These are phyloP conservation scores for Leptographium procerum DNA, from an alignment of 2,329 filamentous ascomycete species.

Conservation along the genomic window DNA sequence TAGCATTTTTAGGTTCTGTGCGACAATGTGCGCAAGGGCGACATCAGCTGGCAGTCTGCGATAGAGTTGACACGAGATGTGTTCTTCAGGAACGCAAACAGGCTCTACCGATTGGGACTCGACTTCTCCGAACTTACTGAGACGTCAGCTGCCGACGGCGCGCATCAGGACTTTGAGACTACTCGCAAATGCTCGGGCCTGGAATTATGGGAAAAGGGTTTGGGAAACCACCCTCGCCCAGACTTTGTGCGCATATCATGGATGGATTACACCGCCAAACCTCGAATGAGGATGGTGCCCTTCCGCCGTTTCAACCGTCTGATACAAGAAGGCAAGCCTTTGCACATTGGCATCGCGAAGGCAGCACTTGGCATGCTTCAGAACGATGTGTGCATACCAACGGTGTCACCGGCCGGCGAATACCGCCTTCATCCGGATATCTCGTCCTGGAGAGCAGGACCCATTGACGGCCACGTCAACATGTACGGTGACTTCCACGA, in stretches of 20 bases:
- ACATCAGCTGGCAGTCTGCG: conserved; percentile 51
- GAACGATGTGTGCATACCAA: conserved; percentile 46
- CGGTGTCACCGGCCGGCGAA: conserved; percentile 48
- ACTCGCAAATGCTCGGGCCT: conserved; percentile 3
- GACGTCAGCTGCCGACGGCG: background rate
- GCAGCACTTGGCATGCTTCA: conserved; percentile 57
- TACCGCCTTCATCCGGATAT: conserved; percentile 58
- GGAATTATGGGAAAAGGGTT: conserved; percentile 27
- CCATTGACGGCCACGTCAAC: conserved; percentile 48
- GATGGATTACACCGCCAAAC: conserved; percentile 64
- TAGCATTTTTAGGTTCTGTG: conserved; percentile 43
- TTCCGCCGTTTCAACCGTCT: conserved; percentile 41
- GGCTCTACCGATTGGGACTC: conserved; percentile 55
- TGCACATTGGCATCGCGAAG: conserved; percentile 48
- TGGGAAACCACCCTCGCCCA: conserved; percentile 35
- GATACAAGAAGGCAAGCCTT: conserved; percentile 31
- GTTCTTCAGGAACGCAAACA: conserved; percentile 66
- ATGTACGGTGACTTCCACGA: conserved; percentile 57
- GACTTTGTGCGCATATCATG: conserved; percentile 66
- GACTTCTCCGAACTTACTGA: conserved; percentile 19
- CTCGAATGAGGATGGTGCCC: conserved; percentile 57
- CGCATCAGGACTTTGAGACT: background rate
- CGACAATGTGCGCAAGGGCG: conserved; percentile 53
- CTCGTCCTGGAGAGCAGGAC: conserved; percentile 46
- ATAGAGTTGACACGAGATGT: conserved; percentile 53